Conservation (phyloP, 495 filamentous ascomycete genomes). For the Bombardia bombarda region DNA sequence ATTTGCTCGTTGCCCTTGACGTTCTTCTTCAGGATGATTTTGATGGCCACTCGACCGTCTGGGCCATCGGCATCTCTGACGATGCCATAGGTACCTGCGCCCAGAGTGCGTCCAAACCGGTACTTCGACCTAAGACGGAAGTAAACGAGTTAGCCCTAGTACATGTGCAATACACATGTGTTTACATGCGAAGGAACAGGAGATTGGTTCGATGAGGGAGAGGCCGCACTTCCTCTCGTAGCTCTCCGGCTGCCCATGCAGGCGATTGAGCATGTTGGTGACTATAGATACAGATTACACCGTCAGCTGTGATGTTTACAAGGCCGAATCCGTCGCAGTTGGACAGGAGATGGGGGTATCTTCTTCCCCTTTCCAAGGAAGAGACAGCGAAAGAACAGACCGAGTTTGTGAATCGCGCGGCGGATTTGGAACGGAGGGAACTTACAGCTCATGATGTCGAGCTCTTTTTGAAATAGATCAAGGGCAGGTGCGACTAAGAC, state of each 20-base stretch:
- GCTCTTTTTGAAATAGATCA: constrained; percentile 12
- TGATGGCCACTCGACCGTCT: constrained; percentile 85
- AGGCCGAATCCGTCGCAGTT: background rate
- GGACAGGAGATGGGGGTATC: too few relatives aligned
- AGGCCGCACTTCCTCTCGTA: constrained; percentile 88
- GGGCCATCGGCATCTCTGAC: constrained; percentile 86
- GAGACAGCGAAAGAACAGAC: constrained; percentile 13
- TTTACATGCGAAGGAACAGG: too few relatives aligned
- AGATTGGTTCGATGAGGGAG: too few relatives aligned
- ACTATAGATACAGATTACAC: constrained; percentile 43
- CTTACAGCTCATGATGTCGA: constrained; percentile 32
- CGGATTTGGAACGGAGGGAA: constrained; percentile 17
- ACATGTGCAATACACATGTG: background rate
- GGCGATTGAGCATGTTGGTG: constrained; percentile 89
- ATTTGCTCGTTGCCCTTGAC: constrained; percentile 96
- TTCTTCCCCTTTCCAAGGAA: too few relatives aligned
- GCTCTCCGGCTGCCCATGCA: constrained; percentile 93
- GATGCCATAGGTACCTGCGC: constrained; percentile 97
- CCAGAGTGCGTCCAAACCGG: constrained; percentile 84
- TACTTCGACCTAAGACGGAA: constrained; percentile 60
- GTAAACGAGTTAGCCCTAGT: constrained; percentile 7
- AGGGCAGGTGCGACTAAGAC: background rate
- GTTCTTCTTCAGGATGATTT: constrained; percentile 99
- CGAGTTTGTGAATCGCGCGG: constrained; percentile 13
- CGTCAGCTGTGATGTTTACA: too few relatives aligned